Percentiles rank a stretch among this genome's conserved stretches.
These are phyloP conservation scores for Chytridium lagenaria DNA, from an alignment of 371 early-diverging fungal species.

Conservation along the genomic window DNA sequence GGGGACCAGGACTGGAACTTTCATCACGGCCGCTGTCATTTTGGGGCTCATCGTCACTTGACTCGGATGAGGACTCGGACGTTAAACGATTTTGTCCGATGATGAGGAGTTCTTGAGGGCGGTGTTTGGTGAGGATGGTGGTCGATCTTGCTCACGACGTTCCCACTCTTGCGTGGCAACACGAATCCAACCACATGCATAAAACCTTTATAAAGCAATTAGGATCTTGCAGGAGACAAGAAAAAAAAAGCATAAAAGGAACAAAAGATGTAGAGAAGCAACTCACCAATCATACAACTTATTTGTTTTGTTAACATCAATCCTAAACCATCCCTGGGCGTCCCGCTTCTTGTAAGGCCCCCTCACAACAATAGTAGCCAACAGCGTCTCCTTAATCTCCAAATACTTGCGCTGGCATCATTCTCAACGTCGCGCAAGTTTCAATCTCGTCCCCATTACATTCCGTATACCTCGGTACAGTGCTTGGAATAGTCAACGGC, in stretches of 20 bases:
- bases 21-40: no score
- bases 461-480: neutral
- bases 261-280: neutral
- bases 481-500: neutral
- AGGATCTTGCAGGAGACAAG: neutral
- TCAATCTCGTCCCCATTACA: neutral
- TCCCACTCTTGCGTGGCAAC: constrained; percentile 6
- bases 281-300: constrained; percentile 42
- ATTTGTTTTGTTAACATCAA: constrained; percentile 51
- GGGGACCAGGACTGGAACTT: no score
- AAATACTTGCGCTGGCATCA: constrained; percentile 49
- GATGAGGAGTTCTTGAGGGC: no score
- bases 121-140: no score
- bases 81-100: no score
- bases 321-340: constrained; percentile 47
- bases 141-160: no score
- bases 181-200: neutral
- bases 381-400: constrained; percentile 46
- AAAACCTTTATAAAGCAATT: constrained; percentile 15
- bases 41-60: no score
- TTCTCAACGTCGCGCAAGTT: constrained; percentile 41
- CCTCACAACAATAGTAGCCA: constrained; percentile 44
- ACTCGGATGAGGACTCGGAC: no score
- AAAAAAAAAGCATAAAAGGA: neutral
- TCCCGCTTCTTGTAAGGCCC: constrained; percentile 48